Conservation (phyloP, 31 red algal genomes). For the Porphyra umbilicalis region DNA sequence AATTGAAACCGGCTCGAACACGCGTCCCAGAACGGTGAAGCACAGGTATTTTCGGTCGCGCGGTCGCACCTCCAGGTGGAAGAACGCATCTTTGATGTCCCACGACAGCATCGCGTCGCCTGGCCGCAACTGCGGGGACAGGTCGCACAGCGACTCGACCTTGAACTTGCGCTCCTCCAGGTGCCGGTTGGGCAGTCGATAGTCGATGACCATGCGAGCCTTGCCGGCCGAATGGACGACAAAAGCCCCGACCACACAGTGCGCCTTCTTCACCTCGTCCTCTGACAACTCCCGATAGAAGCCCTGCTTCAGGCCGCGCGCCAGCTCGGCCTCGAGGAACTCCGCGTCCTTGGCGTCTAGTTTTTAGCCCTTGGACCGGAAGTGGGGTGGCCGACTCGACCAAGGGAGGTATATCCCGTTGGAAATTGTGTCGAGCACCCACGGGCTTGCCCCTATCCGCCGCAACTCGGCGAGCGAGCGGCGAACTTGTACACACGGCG, state of each 20-base stretch:
- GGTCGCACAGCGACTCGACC: constrained; percentile 22
- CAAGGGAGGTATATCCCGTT: too few species aligned
- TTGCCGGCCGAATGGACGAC: background rate
- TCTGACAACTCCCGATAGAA: too few species aligned
- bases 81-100: constrained; percentile 8
- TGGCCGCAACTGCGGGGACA: constrained; percentile 21
- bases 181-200: constrained; percentile 4
- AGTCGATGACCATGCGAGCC: constrained; percentile 15
- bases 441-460: too few species aligned
- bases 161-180: constrained; percentile 12
- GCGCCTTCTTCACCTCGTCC: too few species aligned
- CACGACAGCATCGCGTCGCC: constrained; percentile 11
- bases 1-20: constrained; percentile 7
- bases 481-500: too few species aligned
- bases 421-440: too few species aligned
- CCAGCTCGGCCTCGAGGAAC: too few species aligned
- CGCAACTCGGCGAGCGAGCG: too few species aligned
- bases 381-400: too few species aligned
- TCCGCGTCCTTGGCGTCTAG: too few species aligned
- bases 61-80: constrained; percentile 11
- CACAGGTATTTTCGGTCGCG: constrained; percentile 17
- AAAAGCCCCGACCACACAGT: background rate
- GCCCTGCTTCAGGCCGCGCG: too few species aligned
- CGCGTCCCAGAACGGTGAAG: background rate
- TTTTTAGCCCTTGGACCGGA: too few species aligned